Percentiles rank a stretch among this genome's conserved stretches.
Evolutionary conservation across 2,329 filamentous ascomycete species (phyloP).

Genomic region (Rutstroemia sp.): DNA sequence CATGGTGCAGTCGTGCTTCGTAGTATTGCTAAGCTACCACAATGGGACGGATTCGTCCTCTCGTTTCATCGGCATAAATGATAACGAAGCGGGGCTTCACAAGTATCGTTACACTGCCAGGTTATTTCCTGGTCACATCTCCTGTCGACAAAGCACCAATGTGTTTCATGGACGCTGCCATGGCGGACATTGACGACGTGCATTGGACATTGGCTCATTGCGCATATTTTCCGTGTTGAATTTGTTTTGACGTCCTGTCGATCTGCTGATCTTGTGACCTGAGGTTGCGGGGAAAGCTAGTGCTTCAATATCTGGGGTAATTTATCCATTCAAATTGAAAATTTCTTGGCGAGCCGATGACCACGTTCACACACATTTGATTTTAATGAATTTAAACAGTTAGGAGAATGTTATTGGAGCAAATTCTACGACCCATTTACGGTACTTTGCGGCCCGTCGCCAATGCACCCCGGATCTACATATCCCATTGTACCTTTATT

Average conservation of each 20-base stretch:
- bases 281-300: background rate
- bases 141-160: too few relatives aligned
- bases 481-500: background rate
- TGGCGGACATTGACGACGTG: slow-evolving; percentile 28
- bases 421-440: background rate
- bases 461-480: background rate
- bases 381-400: background rate
- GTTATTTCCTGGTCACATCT: too few relatives aligned
- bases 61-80: too few relatives aligned
- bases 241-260: background rate
- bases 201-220: slow-evolving; percentile 24
- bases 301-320: background rate
- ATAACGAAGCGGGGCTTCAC: too few relatives aligned
- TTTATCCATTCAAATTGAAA: background rate
- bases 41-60: too few relatives aligned
- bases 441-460: background rate
- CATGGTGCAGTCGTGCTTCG: too few relatives aligned
- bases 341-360: background rate
- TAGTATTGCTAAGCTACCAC: too few relatives aligned
- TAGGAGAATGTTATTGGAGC: background rate
- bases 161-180: too few relatives aligned
- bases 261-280: background rate
- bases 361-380: background rate
- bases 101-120: too few relatives aligned
- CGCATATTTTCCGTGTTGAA: background rate